Base-by-base conservation (phyloP, 148 eudicot species). In the Cornus florida region DNA sequence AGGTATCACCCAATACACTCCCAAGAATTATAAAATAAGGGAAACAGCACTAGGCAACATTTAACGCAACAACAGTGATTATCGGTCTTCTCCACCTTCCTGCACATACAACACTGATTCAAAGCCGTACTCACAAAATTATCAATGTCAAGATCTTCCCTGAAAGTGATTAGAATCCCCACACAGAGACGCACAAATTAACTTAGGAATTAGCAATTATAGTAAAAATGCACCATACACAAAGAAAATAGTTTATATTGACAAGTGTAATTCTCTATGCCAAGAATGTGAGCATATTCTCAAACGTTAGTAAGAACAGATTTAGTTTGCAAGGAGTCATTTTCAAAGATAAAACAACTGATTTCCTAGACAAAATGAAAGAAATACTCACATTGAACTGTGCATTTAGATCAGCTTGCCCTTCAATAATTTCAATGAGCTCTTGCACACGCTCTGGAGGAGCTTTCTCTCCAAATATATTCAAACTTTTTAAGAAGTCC, bases 361-460 rank as follows among this genome's bases (percentile, higher is more conserved):
- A 70, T n/a, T 20, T 70, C 22, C 31, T 14, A 6, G 57, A 59
- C 48, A 23, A 17, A 77, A 67, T 19, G 8, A 78, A 41, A 43
- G 43, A 69, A 50, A 12, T 66, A 85, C 94, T 92, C 75, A 92
- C 99, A 82, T 91, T 79, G 77, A 96, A 96, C 79, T 87, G 93
- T 22, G 96, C 94, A 85, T 96, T 89, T 56, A 96, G 84, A 89
- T 96, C 99, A 75, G 99, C 99, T 92, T 96, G 99, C 74, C 93
- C 86, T 83, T 93, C 97, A 79, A 92, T 91, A 67, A 92, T 93
- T 83, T 87, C 93, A 73, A 88, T 87, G 53, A 96, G 91, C 77
- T 96, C 99, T 84, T 92, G 97, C 48, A 96, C 81, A 48, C 97
- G 94, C 82, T 93, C 95, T 57, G 88, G 85, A 71, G 97, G 94